A percentile compares a stretch with the other conserved stretches of the same genome.
Conservation (phyloP, 108 stramenopile genomes). For the Hondaea fermentalgiana region DNA sequence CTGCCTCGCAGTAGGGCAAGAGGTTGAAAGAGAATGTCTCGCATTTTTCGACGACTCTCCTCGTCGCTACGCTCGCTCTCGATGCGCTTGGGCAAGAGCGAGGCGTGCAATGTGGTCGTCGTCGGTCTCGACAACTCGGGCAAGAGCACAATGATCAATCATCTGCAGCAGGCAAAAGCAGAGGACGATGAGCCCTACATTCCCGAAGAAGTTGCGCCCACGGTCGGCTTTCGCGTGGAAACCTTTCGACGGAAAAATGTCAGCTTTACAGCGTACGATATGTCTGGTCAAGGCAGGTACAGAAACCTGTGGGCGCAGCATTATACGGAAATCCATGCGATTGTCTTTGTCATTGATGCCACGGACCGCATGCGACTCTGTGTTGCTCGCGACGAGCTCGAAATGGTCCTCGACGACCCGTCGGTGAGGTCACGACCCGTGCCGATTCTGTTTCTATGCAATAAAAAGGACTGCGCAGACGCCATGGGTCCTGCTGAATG, state of each 20-base stretch:
- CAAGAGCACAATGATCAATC: slow-evolving; percentile 23
- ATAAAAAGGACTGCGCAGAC: slow-evolving; percentile 1
- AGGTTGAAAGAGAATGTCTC: background rate
- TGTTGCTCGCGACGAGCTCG: slow-evolving; percentile 27
- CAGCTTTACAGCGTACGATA: slow-evolving; percentile 24
- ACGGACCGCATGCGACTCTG: background rate
- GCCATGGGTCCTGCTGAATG: background rate
- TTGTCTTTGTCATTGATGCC: slow-evolving; percentile 26
- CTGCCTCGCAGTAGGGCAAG: too few species aligned
- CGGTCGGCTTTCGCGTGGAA: slow-evolving; percentile 24
- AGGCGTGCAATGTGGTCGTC: background rate
- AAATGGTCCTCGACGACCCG: background rate
- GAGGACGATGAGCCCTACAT: background rate
- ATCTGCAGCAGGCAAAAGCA: background rate
- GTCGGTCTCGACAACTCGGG: slow-evolving; percentile 25
- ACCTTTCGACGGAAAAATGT: background rate
- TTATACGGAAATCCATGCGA: background rate
- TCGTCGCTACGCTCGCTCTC: slow-evolving; percentile 13
- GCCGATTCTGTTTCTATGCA: slow-evolving; percentile 2
- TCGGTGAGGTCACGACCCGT: background rate
- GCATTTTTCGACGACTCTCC: background rate
- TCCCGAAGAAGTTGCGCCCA: background rate
- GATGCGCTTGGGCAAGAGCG: background rate
- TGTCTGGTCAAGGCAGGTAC: background rate
- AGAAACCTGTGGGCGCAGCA: slow-evolving; percentile 13